A percentile compares a stretch with the other conserved stretches of the same genome.
These are phyloP conservation scores for Acaromyces ingoldii DNA, from an alignment of 1,284 basidiomycete genomes.

Conservation along the genomic window DNA sequence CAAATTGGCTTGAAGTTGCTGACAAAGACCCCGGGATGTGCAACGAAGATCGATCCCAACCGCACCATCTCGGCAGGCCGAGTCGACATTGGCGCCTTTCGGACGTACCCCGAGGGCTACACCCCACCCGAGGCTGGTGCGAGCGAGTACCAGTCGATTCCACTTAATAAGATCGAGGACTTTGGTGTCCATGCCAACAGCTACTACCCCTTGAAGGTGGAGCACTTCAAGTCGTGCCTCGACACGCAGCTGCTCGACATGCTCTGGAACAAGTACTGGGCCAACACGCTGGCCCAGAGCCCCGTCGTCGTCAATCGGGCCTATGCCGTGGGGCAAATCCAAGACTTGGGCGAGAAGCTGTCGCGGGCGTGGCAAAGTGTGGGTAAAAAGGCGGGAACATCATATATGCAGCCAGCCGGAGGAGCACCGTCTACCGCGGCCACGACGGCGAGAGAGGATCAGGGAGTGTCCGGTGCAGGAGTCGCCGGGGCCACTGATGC, in stretches of 20 bases:
- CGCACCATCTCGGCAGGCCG: constrained; percentile 95
- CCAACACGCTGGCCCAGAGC: constrained; percentile 86
- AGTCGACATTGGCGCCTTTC: constrained; percentile 96
- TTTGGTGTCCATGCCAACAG: constrained; percentile 84
- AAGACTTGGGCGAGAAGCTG: constrained; percentile 82
- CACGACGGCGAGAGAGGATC: neutral
- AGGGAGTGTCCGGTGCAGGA: neutral
- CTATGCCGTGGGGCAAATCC: constrained; percentile 80
- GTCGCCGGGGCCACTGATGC: neutral
- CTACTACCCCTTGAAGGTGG: constrained; percentile 89
- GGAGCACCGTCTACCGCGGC: constrained; percentile 8
- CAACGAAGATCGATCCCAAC: constrained; percentile 82
- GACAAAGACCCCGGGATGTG: neutral
- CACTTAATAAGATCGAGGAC: constrained; percentile 57
- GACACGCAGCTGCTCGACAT: constrained; percentile 81
- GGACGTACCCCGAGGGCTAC: constrained; percentile 78
- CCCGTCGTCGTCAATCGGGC: constrained; percentile 84
- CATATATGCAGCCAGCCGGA: neutral
- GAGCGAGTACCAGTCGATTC: constrained; percentile 84
- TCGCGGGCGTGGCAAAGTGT: constrained; percentile 32
- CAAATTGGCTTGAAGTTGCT: constrained; percentile 1
- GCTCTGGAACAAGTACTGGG: constrained; percentile 99
- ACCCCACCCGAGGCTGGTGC: constrained; percentile 56
- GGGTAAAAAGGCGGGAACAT: constrained; percentile 1
- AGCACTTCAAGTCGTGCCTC: constrained; percentile 85